phyloP scores from a whole-genome alignment of 345 rosid genomes.

The Gossypium sturtianum region DNA sequence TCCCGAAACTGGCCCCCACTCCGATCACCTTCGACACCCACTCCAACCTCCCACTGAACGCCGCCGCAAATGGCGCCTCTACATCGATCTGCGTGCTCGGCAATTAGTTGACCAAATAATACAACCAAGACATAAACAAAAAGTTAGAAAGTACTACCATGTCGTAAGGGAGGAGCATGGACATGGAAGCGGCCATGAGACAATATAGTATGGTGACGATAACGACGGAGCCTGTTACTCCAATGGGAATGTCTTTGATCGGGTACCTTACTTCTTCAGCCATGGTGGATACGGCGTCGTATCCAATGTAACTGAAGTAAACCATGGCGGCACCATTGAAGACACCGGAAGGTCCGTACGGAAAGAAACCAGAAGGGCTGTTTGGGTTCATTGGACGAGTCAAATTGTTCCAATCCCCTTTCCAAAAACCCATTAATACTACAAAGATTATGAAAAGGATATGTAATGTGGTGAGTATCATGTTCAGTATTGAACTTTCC shows the following conservation, averaged over 20 bases:
- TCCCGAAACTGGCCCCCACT: conserved; percentile 89
- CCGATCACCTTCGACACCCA: conserved; percentile 91
- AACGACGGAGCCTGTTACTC: conserved; percentile 77
- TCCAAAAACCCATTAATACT: conserved; percentile 63
- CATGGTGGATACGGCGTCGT: conserved; percentile 95
- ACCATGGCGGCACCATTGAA: conserved; percentile 53
- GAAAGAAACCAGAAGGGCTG: conserved; percentile 54
- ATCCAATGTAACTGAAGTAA: conserved; percentile 81
- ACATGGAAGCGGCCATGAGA: conserved; percentile 93
- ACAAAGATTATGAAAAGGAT: conserved; percentile 66
- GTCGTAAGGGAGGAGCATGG: conserved; percentile 84
- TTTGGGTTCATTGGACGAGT: not conserved
- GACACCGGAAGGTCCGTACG: conserved; percentile 38
- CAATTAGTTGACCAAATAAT: not conserved
- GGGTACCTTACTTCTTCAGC: conserved; percentile 86
- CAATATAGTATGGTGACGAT: conserved; percentile 77
- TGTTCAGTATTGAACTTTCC: conserved; percentile 74
- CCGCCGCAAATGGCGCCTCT: conserved; percentile 80
- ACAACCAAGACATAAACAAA: not conserved
- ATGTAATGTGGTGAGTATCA: conserved; percentile 70
- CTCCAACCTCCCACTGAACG: conserved; percentile 55
- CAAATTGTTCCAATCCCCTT: conserved; percentile 30
- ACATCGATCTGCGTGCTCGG: conserved; percentile 50
- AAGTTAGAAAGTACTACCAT: conserved; percentile 26
- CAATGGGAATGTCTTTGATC: conserved; percentile 75